phyloP scores from a whole-genome alignment of 257 asterid genomes.

The Mentha longifolia region DNA sequence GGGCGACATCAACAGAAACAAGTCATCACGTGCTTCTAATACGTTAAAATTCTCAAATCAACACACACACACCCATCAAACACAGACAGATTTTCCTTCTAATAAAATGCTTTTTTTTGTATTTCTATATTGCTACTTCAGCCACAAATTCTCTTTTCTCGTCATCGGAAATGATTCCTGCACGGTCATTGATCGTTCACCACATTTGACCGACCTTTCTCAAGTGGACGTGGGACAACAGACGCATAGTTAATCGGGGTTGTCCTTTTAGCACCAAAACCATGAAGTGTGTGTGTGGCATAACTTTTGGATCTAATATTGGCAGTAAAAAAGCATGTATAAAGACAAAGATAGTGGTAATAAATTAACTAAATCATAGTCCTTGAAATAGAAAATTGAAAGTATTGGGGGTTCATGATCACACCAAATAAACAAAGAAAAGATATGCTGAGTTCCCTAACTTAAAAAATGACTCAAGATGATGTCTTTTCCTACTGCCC shows the following conservation, averaged over 20 bases:
- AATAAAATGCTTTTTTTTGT: constrained; percentile 26
- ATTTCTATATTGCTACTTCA: constrained; percentile 24
- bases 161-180: too few relatives aligned
- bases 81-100: constrained; percentile 22
- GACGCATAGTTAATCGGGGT: too few relatives aligned
- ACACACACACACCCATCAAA: constrained; percentile 16
- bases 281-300: too few relatives aligned
- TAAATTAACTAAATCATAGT: constrained; percentile 34
- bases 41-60: constrained; percentile 26
- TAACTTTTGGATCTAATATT: too few relatives aligned
- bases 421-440: constrained; percentile 33
- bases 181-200: too few relatives aligned
- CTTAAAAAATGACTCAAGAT: constrained; percentile 32
- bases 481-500: constrained; percentile 45
- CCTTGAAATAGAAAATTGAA: constrained; percentile 21
- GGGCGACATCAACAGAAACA: constrained; percentile 61
- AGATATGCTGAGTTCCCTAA: constrained; percentile 26
- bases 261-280: too few relatives aligned
- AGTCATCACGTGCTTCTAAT: constrained; percentile 54
- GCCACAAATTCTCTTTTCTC: constrained; percentile 31
- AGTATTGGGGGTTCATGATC: constrained; percentile 40
- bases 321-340: constrained; percentile 7
- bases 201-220: too few relatives aligned
- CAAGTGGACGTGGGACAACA: too few relatives aligned
- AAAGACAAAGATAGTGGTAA: not conserved